Conservation (phyloP, 768 basidiomycete species). For the Termitomyces sp. region DNA sequence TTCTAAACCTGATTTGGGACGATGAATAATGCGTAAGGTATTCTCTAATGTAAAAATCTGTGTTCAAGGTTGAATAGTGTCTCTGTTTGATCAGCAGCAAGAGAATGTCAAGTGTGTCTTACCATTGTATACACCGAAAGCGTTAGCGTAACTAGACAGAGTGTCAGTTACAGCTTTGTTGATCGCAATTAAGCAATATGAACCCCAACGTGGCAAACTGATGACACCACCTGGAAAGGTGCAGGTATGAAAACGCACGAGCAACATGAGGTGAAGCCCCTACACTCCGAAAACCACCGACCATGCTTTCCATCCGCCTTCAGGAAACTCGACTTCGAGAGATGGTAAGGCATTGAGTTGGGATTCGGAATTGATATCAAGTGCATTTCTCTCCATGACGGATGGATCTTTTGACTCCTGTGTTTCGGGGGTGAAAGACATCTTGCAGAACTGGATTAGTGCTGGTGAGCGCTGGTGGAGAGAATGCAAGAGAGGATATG, state of each 20-base stretch:
- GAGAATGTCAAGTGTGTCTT: background rate
- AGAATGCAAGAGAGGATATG: background rate
- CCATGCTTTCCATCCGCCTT: conserved; percentile 22
- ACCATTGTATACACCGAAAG: conserved; percentile 19
- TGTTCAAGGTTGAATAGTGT: background rate
- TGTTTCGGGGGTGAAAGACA: background rate
- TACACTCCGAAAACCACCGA: conserved; percentile 20
- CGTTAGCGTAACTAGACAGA: conserved; percentile 16
- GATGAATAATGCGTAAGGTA: conserved; percentile 19
- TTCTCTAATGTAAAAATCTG: conserved; percentile 22
- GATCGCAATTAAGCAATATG: background rate
- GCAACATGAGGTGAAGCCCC: background rate
- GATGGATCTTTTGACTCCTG: background rate
- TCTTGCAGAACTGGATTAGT: background rate
- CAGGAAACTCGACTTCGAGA: conserved; percentile 9
- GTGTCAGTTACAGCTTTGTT: background rate
- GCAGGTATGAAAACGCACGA: background rate
- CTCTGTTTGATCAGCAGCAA: background rate
- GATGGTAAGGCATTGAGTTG: background rate
- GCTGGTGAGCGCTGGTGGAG: background rate
- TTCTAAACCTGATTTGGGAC: conserved; percentile 19
- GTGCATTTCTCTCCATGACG: background rate
- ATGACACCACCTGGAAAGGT: conserved; percentile 15
- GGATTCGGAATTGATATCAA: background rate
- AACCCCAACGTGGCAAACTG: conserved; percentile 23